Evolutionary conservation across 257 asterid genomes (phyloP).

Genomic region (Haberlea rhodopensis): DNA sequence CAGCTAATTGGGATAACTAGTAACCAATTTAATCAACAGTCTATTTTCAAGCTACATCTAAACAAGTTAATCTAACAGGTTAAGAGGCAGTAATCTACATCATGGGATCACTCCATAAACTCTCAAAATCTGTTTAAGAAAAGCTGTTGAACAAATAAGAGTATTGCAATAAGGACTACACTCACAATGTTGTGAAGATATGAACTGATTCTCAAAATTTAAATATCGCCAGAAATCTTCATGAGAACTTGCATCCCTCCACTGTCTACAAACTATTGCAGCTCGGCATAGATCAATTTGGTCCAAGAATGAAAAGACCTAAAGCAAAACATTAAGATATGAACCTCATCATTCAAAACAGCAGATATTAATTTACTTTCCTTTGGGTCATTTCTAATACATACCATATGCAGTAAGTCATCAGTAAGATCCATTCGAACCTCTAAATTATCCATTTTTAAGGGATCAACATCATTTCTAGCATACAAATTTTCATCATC

Average conservation of each 20-base stretch:
- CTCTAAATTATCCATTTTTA: conserved; percentile 49
- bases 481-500: conserved; percentile 37
- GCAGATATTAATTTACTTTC: neutral
- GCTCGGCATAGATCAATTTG: conserved; percentile 92
- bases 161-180: conserved; percentile 12
- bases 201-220: conserved; percentile 73
- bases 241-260: conserved; percentile 95
- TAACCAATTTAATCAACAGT: neutral
- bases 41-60: conserved; percentile 9
- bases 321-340: conserved; percentile 21
- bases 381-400: conserved; percentile 1
- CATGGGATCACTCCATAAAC: conserved; percentile 5
- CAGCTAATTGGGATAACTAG: neutral
- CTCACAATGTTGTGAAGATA: conserved; percentile 80
- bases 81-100: conserved; percentile 2
- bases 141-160: conserved; percentile 16
- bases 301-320: conserved; percentile 90
- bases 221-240: conserved; percentile 96
- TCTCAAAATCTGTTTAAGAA: neutral
- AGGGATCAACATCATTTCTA: conserved; percentile 31
- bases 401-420: conserved; percentile 94
- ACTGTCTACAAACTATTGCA: conserved; percentile 86
- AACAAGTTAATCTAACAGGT: neutral
- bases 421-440: conserved; percentile 96
- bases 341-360: conserved; percentile 4